Conservation (phyloP, 805 yeast species). For the Starmerella geochares region DNA sequence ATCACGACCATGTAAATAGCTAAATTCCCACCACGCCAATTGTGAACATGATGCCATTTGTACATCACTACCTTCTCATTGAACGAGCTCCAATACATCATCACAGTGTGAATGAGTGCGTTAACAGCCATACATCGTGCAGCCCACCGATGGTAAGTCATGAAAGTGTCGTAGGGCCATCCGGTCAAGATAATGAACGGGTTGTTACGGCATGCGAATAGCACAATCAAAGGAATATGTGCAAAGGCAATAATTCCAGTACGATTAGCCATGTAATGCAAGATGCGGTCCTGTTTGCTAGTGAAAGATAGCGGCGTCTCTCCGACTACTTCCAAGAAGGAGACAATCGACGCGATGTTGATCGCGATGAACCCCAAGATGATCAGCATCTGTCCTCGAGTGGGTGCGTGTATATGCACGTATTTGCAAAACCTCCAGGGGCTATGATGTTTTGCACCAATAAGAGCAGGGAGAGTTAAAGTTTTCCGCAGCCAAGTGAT, state of each 20-base stretch:
- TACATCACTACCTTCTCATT: slow-evolving; percentile 23
- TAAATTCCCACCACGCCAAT: slow-evolving; percentile 37
- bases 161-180: slow-evolving; percentile 50
- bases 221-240: slow-evolving; percentile 42
- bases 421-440: slow-evolving; percentile 23
- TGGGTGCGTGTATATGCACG: slow-evolving; percentile 31
- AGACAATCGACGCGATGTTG: slow-evolving; percentile 26
- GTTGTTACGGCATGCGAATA: slow-evolving; percentile 63
- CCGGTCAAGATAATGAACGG: slow-evolving; percentile 54
- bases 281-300: slow-evolving; percentile 33
- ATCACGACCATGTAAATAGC: slow-evolving; percentile 37
- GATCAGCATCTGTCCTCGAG: slow-evolving; percentile 37
- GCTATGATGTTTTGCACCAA: slow-evolving; percentile 27
- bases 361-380: slow-evolving; percentile 31
- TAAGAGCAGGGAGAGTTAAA: slow-evolving; percentile 31
- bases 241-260: slow-evolving; percentile 42
- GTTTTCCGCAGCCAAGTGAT: slow-evolving; percentile 25
- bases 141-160: slow-evolving; percentile 49
- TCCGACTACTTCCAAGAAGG: slow-evolving; percentile 23
- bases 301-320: slow-evolving; percentile 27
- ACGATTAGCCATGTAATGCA: slow-evolving; percentile 34
- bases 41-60: slow-evolving; percentile 29
- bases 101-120: slow-evolving; percentile 39
- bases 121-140: slow-evolving; percentile 39
- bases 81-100: slow-evolving; percentile 27